phyloP scores from a whole-genome alignment of 306 rosid species.

The Prinsepia uniflora region DNA sequence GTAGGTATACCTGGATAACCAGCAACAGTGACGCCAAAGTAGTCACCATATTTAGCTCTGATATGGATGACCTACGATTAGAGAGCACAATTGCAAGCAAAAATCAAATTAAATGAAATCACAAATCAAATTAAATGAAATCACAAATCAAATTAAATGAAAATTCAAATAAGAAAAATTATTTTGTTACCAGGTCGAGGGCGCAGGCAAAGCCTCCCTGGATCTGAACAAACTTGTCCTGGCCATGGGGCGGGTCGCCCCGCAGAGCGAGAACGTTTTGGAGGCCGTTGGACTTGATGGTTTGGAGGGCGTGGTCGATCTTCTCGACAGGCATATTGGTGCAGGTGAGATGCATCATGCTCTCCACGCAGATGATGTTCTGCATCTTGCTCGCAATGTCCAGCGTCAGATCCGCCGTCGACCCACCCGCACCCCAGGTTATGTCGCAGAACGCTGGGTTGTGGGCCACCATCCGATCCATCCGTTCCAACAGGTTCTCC shows the following conservation, averaged over 20 bases:
- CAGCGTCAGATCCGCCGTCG: constrained; percentile 85
- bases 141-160: not conserved
- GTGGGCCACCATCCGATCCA: constrained; percentile 97
- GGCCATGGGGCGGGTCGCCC: constrained; percentile 97
- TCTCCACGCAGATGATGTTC: constrained; percentile 84
- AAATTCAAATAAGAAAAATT: too few relatives aligned
- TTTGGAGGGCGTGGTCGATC: constrained; percentile 81
- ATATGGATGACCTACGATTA: constrained; percentile 69
- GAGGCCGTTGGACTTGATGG: constrained; percentile 82
- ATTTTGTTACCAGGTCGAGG: constrained; percentile 57
- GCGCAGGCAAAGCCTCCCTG: constrained; percentile 97
- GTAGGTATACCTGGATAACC: constrained; percentile 83
- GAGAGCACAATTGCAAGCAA: not conserved
- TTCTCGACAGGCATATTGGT: constrained; percentile 95
- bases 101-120: not conserved
- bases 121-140: not conserved
- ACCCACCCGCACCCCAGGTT: constrained; percentile 98
- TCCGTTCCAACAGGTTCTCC: constrained; percentile 81
- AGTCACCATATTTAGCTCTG: constrained; percentile 67
- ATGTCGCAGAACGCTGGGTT: constrained; percentile 89
- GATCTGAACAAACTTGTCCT: constrained; percentile 84
- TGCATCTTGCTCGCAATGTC: constrained; percentile 92
- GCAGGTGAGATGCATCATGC: constrained; percentile 97
- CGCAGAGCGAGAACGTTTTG: constrained; percentile 97
- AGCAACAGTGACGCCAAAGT: constrained; percentile 92